Conservation (phyloP, 208 protist species). For the Angomonas ambiguus region DNA sequence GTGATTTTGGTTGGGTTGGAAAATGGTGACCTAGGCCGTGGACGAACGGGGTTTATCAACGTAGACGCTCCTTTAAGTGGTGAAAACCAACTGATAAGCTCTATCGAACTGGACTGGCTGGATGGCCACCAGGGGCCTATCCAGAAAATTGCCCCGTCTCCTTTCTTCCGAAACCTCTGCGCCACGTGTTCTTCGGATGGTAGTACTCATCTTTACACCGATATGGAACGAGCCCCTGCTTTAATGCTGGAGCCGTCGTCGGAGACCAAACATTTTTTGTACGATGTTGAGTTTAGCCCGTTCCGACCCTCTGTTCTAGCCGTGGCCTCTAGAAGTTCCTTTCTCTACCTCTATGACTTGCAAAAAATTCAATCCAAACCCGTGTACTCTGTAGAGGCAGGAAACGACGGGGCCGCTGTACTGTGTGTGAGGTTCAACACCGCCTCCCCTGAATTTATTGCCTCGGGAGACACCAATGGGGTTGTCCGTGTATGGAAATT, state of each 20-base stretch:
- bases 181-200: constrained; percentile 85
- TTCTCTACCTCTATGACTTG: constrained; percentile 85
- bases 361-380: constrained; percentile 56
- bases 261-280: constrained; percentile 82
- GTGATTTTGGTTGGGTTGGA: constrained; percentile 76
- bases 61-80: constrained; percentile 15
- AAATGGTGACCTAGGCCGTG: constrained; percentile 83
- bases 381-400: constrained; percentile 50
- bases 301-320: constrained; percentile 80
- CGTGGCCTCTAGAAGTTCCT: constrained; percentile 69
- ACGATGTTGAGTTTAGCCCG: constrained; percentile 80
- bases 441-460: constrained; percentile 57
- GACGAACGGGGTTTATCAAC: constrained; percentile 32
- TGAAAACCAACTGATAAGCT: too few species aligned
- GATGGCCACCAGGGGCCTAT: constrained; percentile 73
- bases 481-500: constrained; percentile 69
- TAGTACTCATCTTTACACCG: constrained; percentile 68
- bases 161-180: constrained; percentile 87
- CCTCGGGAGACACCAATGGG: constrained; percentile 71
- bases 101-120: constrained; percentile 73
- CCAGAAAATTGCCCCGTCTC: constrained; percentile 67
- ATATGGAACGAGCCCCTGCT: constrained; percentile 62
- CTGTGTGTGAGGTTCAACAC: constrained; percentile 65
- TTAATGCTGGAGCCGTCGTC: constrained; percentile 76
- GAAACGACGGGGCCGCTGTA: constrained; percentile 56